Base-by-base conservation (phyloP, 2,329 filamentous ascomycete genomes). In the Domatiomyces catenatus region DNA sequence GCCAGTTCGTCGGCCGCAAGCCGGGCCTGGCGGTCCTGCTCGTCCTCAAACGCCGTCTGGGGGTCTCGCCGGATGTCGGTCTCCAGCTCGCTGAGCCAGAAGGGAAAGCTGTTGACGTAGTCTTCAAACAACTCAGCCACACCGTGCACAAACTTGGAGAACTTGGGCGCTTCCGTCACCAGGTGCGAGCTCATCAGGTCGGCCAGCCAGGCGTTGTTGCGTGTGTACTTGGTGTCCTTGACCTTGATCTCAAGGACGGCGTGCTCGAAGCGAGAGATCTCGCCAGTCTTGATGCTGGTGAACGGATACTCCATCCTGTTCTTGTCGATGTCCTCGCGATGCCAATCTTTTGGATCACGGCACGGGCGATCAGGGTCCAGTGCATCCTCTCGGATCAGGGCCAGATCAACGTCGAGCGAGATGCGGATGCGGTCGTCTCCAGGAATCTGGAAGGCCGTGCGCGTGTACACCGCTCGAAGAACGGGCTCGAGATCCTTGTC, bases 131-230 rank as follows among this genome's bases (percentile, higher is more conserved):
- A 75, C 42, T 83, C 82, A 6, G 90, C 89, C 3, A 93, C 82
- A 54, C 92, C 92, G 61, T 98, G 90, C 2, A 94, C 84, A 60
- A 96, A 98, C 66, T 98, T 98, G 61, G 88, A 95, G 70, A 98
- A 98, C 48, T 84, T 80, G 1, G 89, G 86, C 0, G 85, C 82
- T 45, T 88, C 81, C 64, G 94, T 88, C 56, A 98, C 85, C 3
- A 98, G 76, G 66, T 98, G 90, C 4, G 88, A 95, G 48, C 79
- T 76, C 79, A 94, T 95, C 58, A 98, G 71, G 59, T 98, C 92
- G 58, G 88, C 79, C 32, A 96, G 75, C 92, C 92, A 98, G 56
- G 82, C 78, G 3, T 84, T 83, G 50, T 81, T 79, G 66, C 86
- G 88, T 58, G 73, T 75, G 42, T 61, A 69, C 48, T 70, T 72